Percentiles rank a stretch among this genome's conserved stretches.
Conservation (phyloP, 1,284 basidiomycete genomes). For the Hortiboletus rubellus region DNA sequence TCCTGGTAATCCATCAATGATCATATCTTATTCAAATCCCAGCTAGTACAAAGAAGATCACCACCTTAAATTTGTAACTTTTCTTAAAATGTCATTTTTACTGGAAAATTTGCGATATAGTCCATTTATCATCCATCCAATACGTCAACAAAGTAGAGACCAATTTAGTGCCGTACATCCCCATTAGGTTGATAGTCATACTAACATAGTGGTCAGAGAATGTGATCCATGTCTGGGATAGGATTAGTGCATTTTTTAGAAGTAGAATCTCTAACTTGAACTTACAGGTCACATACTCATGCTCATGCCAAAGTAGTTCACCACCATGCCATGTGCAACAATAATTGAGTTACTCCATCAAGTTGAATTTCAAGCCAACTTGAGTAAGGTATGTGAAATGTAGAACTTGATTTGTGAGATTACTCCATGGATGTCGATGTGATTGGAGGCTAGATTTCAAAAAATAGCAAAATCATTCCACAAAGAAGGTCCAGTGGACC, state of each 20-base stretch:
- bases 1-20: no score
- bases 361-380: background rate
- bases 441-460: background rate
- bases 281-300: background rate
- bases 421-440: background rate
- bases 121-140: no score
- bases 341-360: background rate
- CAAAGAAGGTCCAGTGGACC: background rate
- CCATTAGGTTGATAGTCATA: background rate
- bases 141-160: background rate
- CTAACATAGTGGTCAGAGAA: background rate
- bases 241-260: no score
- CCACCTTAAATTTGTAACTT: no score
- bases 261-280: no score
- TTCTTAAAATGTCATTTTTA: no score
- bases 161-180: background rate
- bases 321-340: background rate
- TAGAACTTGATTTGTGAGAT: background rate
- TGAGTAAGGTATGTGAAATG: background rate
- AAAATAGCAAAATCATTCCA: background rate
- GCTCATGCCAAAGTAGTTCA: background rate
- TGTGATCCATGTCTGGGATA: background rate
- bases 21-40: no score
- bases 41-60: no score
- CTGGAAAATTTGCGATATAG: no score